Base-by-base conservation (phyloP, 305 asterid species). In the Salvia sclarea region DNA sequence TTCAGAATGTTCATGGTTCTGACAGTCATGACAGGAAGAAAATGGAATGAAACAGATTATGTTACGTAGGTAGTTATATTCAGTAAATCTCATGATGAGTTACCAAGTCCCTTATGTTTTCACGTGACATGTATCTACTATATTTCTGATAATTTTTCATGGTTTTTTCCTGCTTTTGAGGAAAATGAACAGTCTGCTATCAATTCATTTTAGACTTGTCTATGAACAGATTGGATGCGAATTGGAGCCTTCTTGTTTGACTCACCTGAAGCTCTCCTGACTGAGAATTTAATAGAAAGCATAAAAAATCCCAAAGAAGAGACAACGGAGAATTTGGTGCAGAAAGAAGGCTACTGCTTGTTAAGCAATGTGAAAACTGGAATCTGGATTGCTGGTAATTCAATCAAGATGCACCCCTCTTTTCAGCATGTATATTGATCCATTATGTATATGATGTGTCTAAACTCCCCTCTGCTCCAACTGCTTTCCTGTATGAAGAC, bases 381-480 rank as follows among this genome's bases (percentile, higher is more conserved):
- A 66, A 87, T 94, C 66, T 94, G 99, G 99, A 83, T 94, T 83
- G 95, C 99, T 75, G 99, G 99, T 94, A 88, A 55, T 44, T 57
- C 18, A 47, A 8, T 38, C 64, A 2, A 12, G 8, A 13, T 41
- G 10, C 12, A 16, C 17, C 31, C 3, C 24, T 11, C n/a, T 50
- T 68, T 37, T 38, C 43, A 38, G 33, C 12, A 58, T 25, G 30
- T 40, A 37, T 48, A 28, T 11, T 63, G 38, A 61, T 61, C 22
- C 33, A 33, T 75, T 6, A 45, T 69, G 35, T 9, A 55, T 43
- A 18, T 12, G 7, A 11, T 53, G 18, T 33, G 20, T 22, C 49
- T 72, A 74, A 68, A 76, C 71, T 60, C 11, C 64, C 38, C 13
- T n/a, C 13, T 52, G 20, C 59, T 67, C 77, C 76, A 55, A 76